Conservation (phyloP, 2,329 filamentous ascomycete species). For the Fusarium zealandicum region DNA sequence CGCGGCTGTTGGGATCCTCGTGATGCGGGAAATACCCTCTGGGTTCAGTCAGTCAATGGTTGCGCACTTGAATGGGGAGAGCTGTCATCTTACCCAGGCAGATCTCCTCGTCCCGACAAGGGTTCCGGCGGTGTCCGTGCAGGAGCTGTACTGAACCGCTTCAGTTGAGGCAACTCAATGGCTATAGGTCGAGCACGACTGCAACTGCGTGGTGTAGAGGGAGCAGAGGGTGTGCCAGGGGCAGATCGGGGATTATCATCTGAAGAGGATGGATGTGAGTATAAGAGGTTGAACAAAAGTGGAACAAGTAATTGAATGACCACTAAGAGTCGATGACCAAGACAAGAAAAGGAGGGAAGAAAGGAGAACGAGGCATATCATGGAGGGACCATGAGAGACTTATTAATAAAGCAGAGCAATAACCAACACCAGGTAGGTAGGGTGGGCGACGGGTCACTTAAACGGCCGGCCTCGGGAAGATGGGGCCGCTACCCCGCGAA, state of each 20-base stretch:
- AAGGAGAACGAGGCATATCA: slow-evolving; percentile 29
- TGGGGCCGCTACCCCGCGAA: slow-evolving; percentile 39
- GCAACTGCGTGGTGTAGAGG: slow-evolving; percentile 33
- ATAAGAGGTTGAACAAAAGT: not conserved
- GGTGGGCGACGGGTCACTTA: slow-evolving; percentile 31
- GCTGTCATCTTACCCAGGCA: slow-evolving; percentile 59
- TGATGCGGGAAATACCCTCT: slow-evolving; percentile 69
- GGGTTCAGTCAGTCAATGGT: slow-evolving; percentile 9
- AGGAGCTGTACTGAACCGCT: slow-evolving; percentile 50
- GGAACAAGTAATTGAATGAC: not conserved
- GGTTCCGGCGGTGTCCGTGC: slow-evolving; percentile 56
- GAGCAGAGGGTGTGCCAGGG: slow-evolving; percentile 30
- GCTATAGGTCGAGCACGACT: slow-evolving; percentile 57
- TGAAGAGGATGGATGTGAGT: slow-evolving; percentile 20
- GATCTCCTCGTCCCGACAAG: slow-evolving; percentile 65
- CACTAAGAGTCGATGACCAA: slow-evolving; percentile 20
- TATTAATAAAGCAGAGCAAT: slow-evolving; percentile 12
- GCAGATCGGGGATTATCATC: slow-evolving; percentile 29
- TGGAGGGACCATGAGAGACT: slow-evolving; percentile 23
- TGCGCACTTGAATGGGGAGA: not conserved
- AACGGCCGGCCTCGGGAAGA: slow-evolving; percentile 32
- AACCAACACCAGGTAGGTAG: slow-evolving; percentile 18
- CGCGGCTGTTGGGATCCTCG: slow-evolving; percentile 58
- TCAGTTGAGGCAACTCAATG: slow-evolving; percentile 57
- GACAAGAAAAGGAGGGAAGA: slow-evolving; percentile 18